These are phyloP conservation scores for Nannizzia gypsea DNA, from an alignment of 2,329 filamentous ascomycete species.

Conservation along the genomic window DNA sequence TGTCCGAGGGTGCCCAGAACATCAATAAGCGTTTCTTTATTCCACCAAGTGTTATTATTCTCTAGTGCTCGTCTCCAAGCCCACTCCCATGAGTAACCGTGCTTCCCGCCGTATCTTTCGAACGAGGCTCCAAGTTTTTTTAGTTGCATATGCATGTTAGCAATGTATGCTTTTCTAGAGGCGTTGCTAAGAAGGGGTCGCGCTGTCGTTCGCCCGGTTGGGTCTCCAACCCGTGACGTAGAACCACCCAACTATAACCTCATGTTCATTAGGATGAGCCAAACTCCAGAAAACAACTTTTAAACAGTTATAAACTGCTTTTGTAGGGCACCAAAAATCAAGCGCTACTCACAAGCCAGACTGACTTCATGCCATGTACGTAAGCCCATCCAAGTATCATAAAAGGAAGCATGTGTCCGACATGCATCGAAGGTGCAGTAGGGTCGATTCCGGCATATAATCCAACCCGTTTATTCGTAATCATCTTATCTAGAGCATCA, in stretches of 20 bases:
- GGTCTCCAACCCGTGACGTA: constrained; percentile 37
- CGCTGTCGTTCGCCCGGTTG: constrained; percentile 33
- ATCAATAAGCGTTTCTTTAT: constrained; percentile 58
- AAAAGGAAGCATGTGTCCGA: constrained; percentile 41
- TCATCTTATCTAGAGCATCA: constrained; percentile 32
- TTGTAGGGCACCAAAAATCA: too few species aligned
- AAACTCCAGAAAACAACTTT: not conserved
- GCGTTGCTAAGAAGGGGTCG: constrained; percentile 28
- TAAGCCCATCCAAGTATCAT: constrained; percentile 42
- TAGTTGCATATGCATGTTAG: constrained; percentile 39
- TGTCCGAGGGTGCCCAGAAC: constrained; percentile 63
- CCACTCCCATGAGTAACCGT: constrained; percentile 52
- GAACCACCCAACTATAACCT: constrained; percentile 34
- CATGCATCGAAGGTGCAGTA: constrained; percentile 39
- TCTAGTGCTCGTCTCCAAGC: constrained; percentile 55
- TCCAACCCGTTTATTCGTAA: constrained; percentile 36
- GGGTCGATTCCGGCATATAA: constrained; percentile 40
- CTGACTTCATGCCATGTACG: constrained; percentile 36
- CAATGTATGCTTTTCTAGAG: constrained; percentile 36
- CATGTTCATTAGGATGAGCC: not conserved
- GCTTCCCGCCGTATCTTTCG: constrained; percentile 50
- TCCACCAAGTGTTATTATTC: constrained; percentile 81
- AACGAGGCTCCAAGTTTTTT: constrained; percentile 63
- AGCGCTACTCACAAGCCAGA: constrained; percentile 33
- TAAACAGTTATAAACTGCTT: not conserved